A percentile compares a stretch with the other conserved stretches of the same genome.
Evolutionary conservation across 164 flowering plant species (phyloP).

Genomic region (Kalanchoe fedtschenkoi): DNA sequence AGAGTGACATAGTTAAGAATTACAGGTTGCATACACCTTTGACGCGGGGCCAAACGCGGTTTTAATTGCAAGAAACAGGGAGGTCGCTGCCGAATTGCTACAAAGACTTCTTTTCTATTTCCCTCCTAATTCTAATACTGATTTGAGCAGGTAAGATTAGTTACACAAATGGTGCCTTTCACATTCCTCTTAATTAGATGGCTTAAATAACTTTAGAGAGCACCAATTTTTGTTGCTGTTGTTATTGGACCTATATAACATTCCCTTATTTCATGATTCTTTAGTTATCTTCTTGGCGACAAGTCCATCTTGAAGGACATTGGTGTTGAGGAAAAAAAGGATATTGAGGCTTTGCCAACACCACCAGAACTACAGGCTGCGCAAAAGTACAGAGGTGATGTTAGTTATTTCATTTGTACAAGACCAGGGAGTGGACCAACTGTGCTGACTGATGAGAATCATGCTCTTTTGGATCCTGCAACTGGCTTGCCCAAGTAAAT

Average conservation of each 20-base stretch:
- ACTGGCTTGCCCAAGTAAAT: slow-evolving; percentile 70
- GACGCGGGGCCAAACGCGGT: slow-evolving; percentile 99
- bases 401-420: slow-evolving; percentile 89
- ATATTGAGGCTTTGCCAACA: slow-evolving; percentile 56
- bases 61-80: slow-evolving; percentile 49
- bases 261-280: neutral
- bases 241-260: too few species aligned
- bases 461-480: slow-evolving; percentile 60
- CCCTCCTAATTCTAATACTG: slow-evolving; percentile 46
- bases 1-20: neutral
- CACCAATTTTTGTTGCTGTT: too few species aligned
- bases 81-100: slow-evolving; percentile 43
- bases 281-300: slow-evolving; percentile 81
- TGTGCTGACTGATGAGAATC: slow-evolving; percentile 42
- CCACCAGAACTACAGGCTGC: slow-evolving; percentile 62
- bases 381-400: slow-evolving; percentile 50
- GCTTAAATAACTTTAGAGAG: too few species aligned
- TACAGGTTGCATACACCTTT: slow-evolving; percentile 95
- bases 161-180: too few species aligned
- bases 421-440: slow-evolving; percentile 86
- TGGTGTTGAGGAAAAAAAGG: slow-evolving; percentile 45
- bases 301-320: slow-evolving; percentile 74
- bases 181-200: too few species aligned
- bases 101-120: slow-evolving; percentile 53
- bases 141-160: slow-evolving; percentile 29